phyloP scores from a whole-genome alignment of 2,329 filamentous ascomycete species.

The Plectosphaerella sp. region DNA sequence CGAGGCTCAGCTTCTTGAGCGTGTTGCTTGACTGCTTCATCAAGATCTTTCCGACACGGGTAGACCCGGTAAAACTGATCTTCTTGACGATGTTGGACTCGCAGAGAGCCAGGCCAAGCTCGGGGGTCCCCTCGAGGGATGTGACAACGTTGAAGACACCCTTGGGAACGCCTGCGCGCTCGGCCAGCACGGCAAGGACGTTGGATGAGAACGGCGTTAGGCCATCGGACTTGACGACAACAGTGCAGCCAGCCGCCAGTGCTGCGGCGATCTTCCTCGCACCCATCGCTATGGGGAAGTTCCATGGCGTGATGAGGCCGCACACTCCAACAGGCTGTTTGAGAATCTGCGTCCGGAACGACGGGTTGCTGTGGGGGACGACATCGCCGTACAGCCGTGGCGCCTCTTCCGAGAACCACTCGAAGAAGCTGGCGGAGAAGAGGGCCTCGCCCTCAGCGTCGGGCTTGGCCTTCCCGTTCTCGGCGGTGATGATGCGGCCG shows the following conservation, averaged over 20 bases:
- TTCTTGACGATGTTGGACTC: slow-evolving; percentile 66
- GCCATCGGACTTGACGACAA: slow-evolving; percentile 43
- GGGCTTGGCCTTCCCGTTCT: slow-evolving; percentile 62
- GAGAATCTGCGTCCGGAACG: slow-evolving; percentile 48
- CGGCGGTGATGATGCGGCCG: slow-evolving; percentile 61
- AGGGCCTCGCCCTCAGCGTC: slow-evolving; percentile 51
- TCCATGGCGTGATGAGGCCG: slow-evolving; percentile 40
- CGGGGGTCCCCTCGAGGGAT: slow-evolving; percentile 61
- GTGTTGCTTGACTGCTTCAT: slow-evolving; percentile 57
- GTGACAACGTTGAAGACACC: slow-evolving; percentile 73
- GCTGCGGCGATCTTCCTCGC: slow-evolving; percentile 46
- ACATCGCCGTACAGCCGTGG: slow-evolving; percentile 52
- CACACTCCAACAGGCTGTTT: slow-evolving; percentile 28
- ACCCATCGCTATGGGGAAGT: slow-evolving; percentile 54
- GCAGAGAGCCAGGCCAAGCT: slow-evolving; percentile 48
- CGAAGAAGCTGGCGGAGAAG: slow-evolving; percentile 52
- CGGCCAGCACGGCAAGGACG: slow-evolving; percentile 54
- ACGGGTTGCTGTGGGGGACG: slow-evolving; percentile 49
- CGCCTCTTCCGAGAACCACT: slow-evolving; percentile 58
- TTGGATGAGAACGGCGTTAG: slow-evolving; percentile 29
- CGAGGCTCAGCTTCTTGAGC: slow-evolving; percentile 61
- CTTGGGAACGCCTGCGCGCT: slow-evolving; percentile 69
- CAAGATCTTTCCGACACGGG: slow-evolving; percentile 64
- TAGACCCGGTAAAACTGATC: slow-evolving; percentile 73
- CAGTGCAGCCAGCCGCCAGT: slow-evolving; percentile 68